Percentiles rank a stretch among this genome's conserved stretches.
Evolutionary conservation across 805 yeast genomes (phyloP).

Genomic region (Monosporozyma yasuniensis): DNA sequence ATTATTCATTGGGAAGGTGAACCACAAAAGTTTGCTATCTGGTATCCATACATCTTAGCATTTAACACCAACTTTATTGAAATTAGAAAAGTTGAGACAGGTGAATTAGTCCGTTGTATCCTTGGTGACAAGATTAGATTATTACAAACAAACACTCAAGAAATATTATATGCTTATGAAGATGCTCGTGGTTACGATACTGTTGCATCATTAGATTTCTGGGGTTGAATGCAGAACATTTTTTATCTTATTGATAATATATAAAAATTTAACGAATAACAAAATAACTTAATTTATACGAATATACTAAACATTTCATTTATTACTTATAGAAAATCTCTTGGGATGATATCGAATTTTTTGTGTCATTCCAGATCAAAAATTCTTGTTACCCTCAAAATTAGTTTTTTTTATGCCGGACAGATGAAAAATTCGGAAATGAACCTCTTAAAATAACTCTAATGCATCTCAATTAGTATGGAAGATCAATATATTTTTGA

Average conservation of each 20-base stretch:
- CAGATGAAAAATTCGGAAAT: neutral
- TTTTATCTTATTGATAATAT: neutral
- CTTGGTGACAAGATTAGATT: slow-evolving; percentile 87
- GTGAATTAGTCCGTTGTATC: slow-evolving; percentile 78
- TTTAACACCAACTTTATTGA: slow-evolving; percentile 88
- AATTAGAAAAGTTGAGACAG: slow-evolving; percentile 81
- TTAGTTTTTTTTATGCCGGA: neutral
- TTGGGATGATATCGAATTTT: too few relatives aligned
- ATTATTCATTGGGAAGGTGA: slow-evolving; percentile 94
- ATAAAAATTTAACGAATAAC: neutral
- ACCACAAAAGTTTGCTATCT: slow-evolving; percentile 84
- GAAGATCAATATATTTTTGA: neutral
- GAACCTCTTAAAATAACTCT: neutral
- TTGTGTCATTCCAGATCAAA: neutral
- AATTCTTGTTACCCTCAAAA: neutral
- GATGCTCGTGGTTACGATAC: slow-evolving; percentile 86
- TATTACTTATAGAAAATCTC: too few relatives aligned
- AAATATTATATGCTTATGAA: slow-evolving; percentile 86
- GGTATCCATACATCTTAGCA: slow-evolving; percentile 88
- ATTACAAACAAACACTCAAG: slow-evolving; percentile 84
- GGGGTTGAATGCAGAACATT: slow-evolving; percentile 37
- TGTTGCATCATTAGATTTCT: slow-evolving; percentile 85
- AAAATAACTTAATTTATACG: neutral
- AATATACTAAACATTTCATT: too few relatives aligned
- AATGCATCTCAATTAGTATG: neutral